Base-by-base conservation (phyloP, 2,329 filamentous ascomycete species). In the Arthrobotrys conoides region DNA sequence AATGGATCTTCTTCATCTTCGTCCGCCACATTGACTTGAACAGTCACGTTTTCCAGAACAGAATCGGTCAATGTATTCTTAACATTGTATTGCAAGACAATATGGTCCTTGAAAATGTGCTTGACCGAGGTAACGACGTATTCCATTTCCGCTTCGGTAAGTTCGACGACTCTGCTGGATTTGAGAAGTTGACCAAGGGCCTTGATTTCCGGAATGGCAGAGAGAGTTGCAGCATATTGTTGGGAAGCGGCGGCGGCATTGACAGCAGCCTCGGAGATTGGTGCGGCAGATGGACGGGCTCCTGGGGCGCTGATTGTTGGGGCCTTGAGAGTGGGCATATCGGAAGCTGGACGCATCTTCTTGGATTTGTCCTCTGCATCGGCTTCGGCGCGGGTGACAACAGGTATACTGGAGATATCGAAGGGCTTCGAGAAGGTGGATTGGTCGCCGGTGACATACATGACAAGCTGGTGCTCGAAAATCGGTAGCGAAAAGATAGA, bases 111-210 rank as follows among this genome's bases (percentile, higher is more conserved):
- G 90, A 97, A 99, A 83, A 99, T 90, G 84, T 99, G 96, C 87
- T 99, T 99, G 85, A 97, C 89, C 22, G 96, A 91, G 41, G 89
- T 91, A 78, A 99, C 96, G 64, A 97, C 94, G 82, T 99, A 99
- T 85, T 99, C 96, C 20, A 95, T 98, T 86, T 98, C 96, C 67
- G 93, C 93, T 85, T 99, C 96, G 18, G 96, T 98, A 80, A 99
- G 90, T 85, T 97, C 95, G 81, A 97, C 90, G 63, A 92, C 86
- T 27, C 90, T 86, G 76, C 93, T 97, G 51, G 94, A 97, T 87
- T 97, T 98, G 87, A 99, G 92, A 12, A 98, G 90, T 81, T 88
- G 89, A 82, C 96, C 96, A 84, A 97, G 97, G 81, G 92, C 90
- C 83, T 92, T 92, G 87, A 99, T 90, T 84, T 98, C 95, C 80